Evolutionary conservation across 805 yeast genomes (phyloP).

Genomic region (Candida methanosorbosa): DNA sequence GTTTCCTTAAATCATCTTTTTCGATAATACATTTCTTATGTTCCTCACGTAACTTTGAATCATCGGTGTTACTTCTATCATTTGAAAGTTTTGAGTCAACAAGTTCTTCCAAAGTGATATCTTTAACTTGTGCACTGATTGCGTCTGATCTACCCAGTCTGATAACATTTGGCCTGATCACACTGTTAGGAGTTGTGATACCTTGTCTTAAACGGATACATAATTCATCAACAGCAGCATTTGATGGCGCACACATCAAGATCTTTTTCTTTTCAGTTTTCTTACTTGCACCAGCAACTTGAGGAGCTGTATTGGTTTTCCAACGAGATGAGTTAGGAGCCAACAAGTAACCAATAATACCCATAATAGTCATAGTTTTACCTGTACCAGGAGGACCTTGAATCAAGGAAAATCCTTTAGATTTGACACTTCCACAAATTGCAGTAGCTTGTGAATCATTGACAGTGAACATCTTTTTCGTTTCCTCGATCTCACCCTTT

Average conservation of each 20-base stretch:
- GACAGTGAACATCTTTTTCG: constrained; percentile 46
- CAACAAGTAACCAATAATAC: constrained; percentile 74
- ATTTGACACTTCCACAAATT: constrained; percentile 58
- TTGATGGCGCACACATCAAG: constrained; percentile 93
- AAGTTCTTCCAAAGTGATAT: constrained; percentile 76
- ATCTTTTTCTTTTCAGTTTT: constrained; percentile 39
- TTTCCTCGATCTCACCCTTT: constrained; percentile 27
- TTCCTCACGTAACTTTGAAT: constrained; percentile 37
- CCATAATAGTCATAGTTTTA: constrained; percentile 92
- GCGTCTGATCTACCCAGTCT: constrained; percentile 89
- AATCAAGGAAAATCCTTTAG: constrained; percentile 77
- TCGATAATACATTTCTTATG: constrained; percentile 46
- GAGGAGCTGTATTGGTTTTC: constrained; percentile 2
- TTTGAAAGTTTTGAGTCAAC: constrained; percentile 42
- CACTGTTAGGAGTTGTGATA: constrained; percentile 34
- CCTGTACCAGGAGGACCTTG: constrained; percentile 99
- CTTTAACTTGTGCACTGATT: constrained; percentile 72
- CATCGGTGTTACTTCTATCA: constrained; percentile 22
- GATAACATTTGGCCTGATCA: constrained; percentile 59
- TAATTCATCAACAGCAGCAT: constrained; percentile 97
- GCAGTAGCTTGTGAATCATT: constrained; percentile 91
- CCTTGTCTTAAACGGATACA: constrained; percentile 76
- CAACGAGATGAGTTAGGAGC: constrained; percentile 22
- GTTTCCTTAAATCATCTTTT: constrained; percentile 44
- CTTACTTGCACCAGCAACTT: background rate